These are phyloP conservation scores for Meyerozyma smithsonii DNA, from an alignment of 1,139 yeast species.

Conservation along the genomic window DNA sequence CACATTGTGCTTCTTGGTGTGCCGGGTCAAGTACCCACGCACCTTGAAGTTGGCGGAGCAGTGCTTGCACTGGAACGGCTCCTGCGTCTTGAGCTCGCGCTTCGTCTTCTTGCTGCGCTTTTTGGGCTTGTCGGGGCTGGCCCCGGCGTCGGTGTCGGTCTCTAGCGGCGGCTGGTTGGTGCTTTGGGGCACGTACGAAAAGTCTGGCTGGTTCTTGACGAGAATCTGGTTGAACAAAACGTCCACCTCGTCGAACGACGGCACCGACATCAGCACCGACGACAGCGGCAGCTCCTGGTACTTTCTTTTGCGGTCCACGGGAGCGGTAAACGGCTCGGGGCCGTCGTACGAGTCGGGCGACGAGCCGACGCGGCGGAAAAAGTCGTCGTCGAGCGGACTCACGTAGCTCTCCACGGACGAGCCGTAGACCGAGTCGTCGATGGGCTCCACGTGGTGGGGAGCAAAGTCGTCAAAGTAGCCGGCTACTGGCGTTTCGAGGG, in stretches of 20 bases:
- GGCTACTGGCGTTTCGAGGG: not conserved
- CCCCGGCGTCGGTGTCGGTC: not conserved
- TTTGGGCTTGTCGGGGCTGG: not conserved
- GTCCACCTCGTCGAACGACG: slow-evolving; percentile 2
- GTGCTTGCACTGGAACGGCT: slow-evolving; percentile 33
- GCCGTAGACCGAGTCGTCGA: slow-evolving; percentile 10
- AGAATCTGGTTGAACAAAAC: slow-evolving; percentile 2
- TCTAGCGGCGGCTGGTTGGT: not conserved
- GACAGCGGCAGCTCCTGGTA: not conserved
- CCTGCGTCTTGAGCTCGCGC: not conserved
- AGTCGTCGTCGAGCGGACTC: slow-evolving; percentile 53
- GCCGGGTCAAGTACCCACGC: slow-evolving; percentile 55
- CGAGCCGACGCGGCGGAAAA: slow-evolving; percentile 25
- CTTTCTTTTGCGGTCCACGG: not conserved
- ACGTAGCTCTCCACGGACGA: slow-evolving; percentile 25
- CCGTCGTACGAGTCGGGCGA: not conserved
- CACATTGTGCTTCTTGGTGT: slow-evolving; percentile 47
- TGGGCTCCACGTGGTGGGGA: not conserved
- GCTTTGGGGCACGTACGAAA: not conserved
- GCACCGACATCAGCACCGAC: not conserved
- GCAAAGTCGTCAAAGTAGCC: slow-evolving; percentile 3
- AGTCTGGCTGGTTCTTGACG: not conserved
- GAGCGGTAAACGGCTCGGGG: not conserved
- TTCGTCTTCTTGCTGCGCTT: slow-evolving; percentile 3
- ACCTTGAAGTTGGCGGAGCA: slow-evolving; percentile 49